Base-by-base conservation (phyloP, 495 filamentous ascomycete genomes). In the Ascodesmis nigricans region DNA sequence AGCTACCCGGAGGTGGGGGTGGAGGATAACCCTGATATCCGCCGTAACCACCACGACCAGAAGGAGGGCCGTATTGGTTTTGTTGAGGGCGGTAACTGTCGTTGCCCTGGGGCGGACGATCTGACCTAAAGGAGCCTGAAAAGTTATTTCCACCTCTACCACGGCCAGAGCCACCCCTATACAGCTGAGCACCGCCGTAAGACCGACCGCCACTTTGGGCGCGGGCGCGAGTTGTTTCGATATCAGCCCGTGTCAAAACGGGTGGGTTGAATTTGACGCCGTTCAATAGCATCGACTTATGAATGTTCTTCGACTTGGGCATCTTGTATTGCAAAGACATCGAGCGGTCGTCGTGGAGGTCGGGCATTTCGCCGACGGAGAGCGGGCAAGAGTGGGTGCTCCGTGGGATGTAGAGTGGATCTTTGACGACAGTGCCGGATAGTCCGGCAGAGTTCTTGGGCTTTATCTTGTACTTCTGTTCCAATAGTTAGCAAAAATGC, bases 221-320 rank as follows among this genome's bases (percentile, higher is more conserved):
- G 33, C 69, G 71, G 21, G 58, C 61, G 45, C 67, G 70, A 6
- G 75, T 63, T 2, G 63, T 61, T 33, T 75, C 67, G 21, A 82
- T 71, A 47, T 99, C 90, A 30, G 55, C 61, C 13, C 65, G 59
- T 43, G 75, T 70, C 1, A 99, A 62, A 2, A 69, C 74, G 5
- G 77, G 70, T 1, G 62, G 55, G 0, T 69, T 58, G 32, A 82
- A 65, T 43, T 74, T 69, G 27, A 83, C 70, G 5, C 87, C 90
- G 2, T 78, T 71, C 33, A 99, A 64, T 16, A 99, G 65, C 78
- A 90, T 87, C 5, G 83, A 92, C 46, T 92, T 93, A 57, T 99
- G 87, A 13, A 68, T 56, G 44, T 76, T 63, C 10, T 57, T 55
- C 8, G 66, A 67, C 25, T 65, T 57, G 0, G 83, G 83, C 53